Evolutionary conservation across 352 stramenopile species (phyloP), one percentile per base, ranked within the genome.

Genomic region (Globisporangium ultimum): DNA sequence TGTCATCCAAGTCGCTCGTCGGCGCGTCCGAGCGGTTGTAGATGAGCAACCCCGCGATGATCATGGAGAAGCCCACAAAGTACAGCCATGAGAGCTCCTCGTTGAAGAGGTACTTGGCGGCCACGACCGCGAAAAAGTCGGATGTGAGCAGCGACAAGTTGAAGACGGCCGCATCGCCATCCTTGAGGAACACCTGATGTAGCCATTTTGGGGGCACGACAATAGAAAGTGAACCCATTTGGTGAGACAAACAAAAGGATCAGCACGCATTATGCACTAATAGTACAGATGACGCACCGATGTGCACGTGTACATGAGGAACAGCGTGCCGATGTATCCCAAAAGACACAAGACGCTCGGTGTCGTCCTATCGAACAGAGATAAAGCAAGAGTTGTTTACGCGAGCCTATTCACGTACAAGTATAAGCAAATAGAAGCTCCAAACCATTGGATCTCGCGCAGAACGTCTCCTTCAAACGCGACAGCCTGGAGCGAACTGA

Each of bases 111-210:
- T 89, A 89, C 94, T 96, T 68, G 94, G 70, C 76, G 4, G 77
- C 82, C 22, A 96, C 71, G 49, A 99, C 91, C 0, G 93, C 93
- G 74, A 97, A 99, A 41, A 98, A 86, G 68, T 98, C 96, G 50
- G 93, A 97, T 17, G 94, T 97, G 64, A 99, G 91, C 55, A 99
- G 68, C 12, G 90, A 98, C 46, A 99, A 70, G 76, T 99, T 99
- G 66, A 99, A 95, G 24, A 98, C 71, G 11, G 95, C 96, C 10
- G 96, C 92, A 81, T 99, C 96, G 40, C 83, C 87, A 12, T 80
- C 77, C 32, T 87, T 82, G 53, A 89, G 76, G 60, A 89, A 89
- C 58, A 84, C 69, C 74, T 83, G 53, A 10, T 45, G 40, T 45
- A 45, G 40, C 40, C 40, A 45, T 45, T 45, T 45, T 45, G 38